These are phyloP conservation scores for Coelastrella sp. DNA, from an alignment of 139 green algal genomes.

Conservation along the genomic window DNA sequence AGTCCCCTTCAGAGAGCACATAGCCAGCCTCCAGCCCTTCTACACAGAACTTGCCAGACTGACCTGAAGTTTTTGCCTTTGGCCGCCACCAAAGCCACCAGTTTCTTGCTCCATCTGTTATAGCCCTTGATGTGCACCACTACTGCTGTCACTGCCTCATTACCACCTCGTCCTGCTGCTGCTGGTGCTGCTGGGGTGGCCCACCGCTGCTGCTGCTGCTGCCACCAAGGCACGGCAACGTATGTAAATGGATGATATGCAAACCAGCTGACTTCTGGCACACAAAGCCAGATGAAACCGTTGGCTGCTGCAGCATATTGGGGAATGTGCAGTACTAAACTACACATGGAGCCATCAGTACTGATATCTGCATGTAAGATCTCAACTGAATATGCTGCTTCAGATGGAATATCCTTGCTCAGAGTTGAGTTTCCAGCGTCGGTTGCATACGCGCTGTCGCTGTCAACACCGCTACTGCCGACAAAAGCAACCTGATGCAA, in stretches of 20 bases:
- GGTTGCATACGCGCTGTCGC: background rate
- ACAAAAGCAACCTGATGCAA: background rate
- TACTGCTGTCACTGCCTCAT: background rate
- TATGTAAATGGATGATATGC: slow-evolving; percentile 30
- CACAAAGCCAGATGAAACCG: slow-evolving; percentile 22
- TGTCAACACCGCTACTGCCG: background rate
- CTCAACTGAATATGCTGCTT: background rate
- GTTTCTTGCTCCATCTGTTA: slow-evolving; percentile 19
- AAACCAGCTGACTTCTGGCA: background rate
- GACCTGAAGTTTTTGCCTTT: background rate
- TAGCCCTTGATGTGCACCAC: slow-evolving; percentile 28
- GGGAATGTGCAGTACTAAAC: background rate
- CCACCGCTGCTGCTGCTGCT: background rate
- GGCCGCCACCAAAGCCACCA: background rate
- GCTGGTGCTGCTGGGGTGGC: background rate
- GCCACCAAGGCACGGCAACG: slow-evolving; percentile 12
- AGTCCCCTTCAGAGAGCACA: too few species aligned
- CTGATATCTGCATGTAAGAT: background rate
- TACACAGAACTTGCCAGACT: background rate
- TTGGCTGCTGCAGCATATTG: background rate
- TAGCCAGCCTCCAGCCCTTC: too few species aligned
- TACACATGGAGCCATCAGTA: background rate
- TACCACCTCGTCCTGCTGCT: background rate
- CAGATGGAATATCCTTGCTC: background rate
- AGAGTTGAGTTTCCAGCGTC: background rate